These are phyloP conservation scores for Globisporangium solare DNA, from an alignment of 352 stramenopile genomes.

Conservation along the genomic window DNA sequence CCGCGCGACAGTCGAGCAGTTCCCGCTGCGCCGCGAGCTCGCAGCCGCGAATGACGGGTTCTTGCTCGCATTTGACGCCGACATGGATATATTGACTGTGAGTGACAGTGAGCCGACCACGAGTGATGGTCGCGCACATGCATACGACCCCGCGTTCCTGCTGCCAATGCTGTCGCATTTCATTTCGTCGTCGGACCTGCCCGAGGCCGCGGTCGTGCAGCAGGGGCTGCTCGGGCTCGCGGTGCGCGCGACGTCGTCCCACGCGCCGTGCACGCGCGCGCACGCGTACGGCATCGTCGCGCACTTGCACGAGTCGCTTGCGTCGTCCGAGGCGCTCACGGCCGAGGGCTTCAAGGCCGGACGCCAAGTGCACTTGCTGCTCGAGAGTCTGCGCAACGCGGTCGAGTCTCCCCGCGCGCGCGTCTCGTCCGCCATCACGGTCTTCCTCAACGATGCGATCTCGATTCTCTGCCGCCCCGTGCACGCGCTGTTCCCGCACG, in stretches of 20 bases:
- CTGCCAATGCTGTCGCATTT: constrained; percentile 75
- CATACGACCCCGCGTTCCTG: constrained; percentile 76
- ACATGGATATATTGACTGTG: not conserved
- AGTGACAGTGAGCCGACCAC: not conserved
- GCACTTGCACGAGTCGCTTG: constrained; percentile 63
- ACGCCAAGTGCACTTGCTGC: constrained; percentile 71
- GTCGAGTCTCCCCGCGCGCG: constrained; percentile 41
- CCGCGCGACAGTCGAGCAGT: constrained; percentile 64
- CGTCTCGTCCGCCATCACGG: constrained; percentile 71
- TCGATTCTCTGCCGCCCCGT: constrained; percentile 59
- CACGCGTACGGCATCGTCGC: constrained; percentile 76
- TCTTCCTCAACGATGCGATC: constrained; percentile 80
- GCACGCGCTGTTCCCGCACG: constrained; percentile 68
- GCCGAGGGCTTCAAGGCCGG: constrained; percentile 58
- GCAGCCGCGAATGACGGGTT: constrained; percentile 20
- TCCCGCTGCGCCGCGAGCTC: constrained; percentile 50
- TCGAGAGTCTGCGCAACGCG: constrained; percentile 74
- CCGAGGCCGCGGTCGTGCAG: constrained; percentile 51
- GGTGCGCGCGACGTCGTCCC: constrained; percentile 68
- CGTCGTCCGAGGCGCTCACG: constrained; percentile 32
- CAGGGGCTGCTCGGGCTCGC: constrained; percentile 68
- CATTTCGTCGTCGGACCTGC: constrained; percentile 63
- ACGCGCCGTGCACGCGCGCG: constrained; percentile 41
- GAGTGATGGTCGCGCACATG: not conserved
- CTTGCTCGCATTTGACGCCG: constrained; percentile 22